phyloP scores from a whole-genome alignment of 805 yeast genomes.

The Citeromyces matritensis region DNA sequence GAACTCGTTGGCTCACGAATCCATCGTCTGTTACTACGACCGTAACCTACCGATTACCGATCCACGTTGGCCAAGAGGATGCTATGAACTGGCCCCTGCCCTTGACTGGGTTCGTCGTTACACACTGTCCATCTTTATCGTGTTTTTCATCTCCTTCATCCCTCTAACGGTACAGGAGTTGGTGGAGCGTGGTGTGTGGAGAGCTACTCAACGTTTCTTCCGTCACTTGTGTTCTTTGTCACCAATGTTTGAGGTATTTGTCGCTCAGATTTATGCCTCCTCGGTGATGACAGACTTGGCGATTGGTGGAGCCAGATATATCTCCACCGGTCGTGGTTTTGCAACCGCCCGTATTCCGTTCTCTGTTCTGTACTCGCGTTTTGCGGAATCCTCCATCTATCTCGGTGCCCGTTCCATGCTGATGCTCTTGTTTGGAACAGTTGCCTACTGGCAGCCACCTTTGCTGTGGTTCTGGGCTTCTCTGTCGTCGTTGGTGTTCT shows the following conservation, averaged over 20 bases:
- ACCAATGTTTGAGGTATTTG: slow-evolving; percentile 74
- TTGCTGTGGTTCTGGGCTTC: slow-evolving; percentile 97
- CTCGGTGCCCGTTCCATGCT: slow-evolving; percentile 71
- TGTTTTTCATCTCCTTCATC: slow-evolving; percentile 65
- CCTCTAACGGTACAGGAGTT: slow-evolving; percentile 71
- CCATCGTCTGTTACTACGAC: slow-evolving; percentile 55
- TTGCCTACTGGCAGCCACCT: slow-evolving; percentile 84
- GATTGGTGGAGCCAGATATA: slow-evolving; percentile 79
- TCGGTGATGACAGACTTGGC: slow-evolving; percentile 58
- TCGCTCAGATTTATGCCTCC: slow-evolving; percentile 64
- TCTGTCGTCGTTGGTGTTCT: slow-evolving; percentile 68
- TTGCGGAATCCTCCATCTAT: slow-evolving; percentile 72
- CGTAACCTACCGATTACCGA: slow-evolving; percentile 55
- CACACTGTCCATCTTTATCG: slow-evolving; percentile 68
- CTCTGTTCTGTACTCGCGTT: slow-evolving; percentile 58
- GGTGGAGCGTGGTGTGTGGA: slow-evolving; percentile 72
- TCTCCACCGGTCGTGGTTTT: slow-evolving; percentile 78
- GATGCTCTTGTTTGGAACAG: slow-evolving; percentile 58
- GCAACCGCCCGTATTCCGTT: slow-evolving; percentile 73
- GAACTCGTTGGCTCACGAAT: slow-evolving; percentile 60
- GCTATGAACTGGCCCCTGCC: slow-evolving; percentile 61
- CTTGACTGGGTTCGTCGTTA: slow-evolving; percentile 75
- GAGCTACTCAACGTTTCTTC: slow-evolving; percentile 51
- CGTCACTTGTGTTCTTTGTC: slow-evolving; percentile 60
- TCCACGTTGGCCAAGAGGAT: slow-evolving; percentile 48